Evolutionary conservation across 495 filamentous ascomycete species (phyloP), one percentile per base, ranked within the genome.

Genomic region (Podospora anserina): DNA sequence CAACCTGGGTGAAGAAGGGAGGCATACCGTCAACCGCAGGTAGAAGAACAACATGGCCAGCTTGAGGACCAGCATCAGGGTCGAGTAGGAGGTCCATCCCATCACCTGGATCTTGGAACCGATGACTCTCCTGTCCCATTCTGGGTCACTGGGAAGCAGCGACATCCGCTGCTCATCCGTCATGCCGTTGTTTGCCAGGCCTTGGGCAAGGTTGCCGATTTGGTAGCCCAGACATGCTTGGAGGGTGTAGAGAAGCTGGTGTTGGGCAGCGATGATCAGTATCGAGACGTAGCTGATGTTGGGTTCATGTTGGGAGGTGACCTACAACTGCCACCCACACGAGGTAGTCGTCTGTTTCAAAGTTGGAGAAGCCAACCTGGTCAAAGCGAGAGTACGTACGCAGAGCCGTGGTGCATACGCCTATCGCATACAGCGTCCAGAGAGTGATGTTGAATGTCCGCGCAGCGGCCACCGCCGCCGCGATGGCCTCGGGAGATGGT

Each of bases 171-270:
- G 70, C 20, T 80, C 81, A 53, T 84, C 82, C 4, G 86, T 86
- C 85, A 89, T 88, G 69, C 82, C 70, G 73, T 87, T 89, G 72
- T 89, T 89, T 32, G 87, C 86, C 32, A 89, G 79, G 2, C 87
- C 87, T 20, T 79, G 73, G 61, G 82, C 87, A 68, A 80, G 79
- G 64, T 75, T 71, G 23, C 77, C 81, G 30, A 80, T 77, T 5
- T 71, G 71, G 30, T 80, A 82, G 1, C 78, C 79, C 13, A 81
- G 70, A 27, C 74, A 72, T 0, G 77, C 74, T 72, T 82, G 77
- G 11, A 75, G 68, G 4, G 76, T 70, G 64, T 83, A 83, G 39
- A 81, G 67, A 19, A 76, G 53, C 34, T 39, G 34, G 5, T 39
- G 34, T 5, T 39, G 6, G 11, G 6, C 34, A 11, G 5, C 34